Percentiles rank a stretch among this genome's conserved stretches.
Conservation (phyloP, 2,329 filamentous ascomycete species). For the Cladophialophora chaetospira region DNA sequence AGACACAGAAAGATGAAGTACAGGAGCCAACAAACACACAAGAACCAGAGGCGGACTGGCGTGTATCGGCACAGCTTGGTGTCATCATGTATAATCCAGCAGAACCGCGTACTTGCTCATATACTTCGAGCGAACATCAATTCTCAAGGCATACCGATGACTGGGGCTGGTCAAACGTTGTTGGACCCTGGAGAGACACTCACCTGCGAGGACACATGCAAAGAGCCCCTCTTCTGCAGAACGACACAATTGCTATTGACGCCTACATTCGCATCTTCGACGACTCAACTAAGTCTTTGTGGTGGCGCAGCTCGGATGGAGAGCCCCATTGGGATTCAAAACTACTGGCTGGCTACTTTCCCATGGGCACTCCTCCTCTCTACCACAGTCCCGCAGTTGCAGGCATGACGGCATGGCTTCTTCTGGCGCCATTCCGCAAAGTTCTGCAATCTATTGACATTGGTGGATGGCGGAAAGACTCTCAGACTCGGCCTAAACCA, state of each 20-base stretch:
- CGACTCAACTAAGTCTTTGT: conserved; percentile 62
- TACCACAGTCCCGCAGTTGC: conserved; percentile 54
- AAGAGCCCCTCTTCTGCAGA: conserved; percentile 59
- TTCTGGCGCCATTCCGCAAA: conserved; percentile 61
- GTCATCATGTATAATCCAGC: conserved; percentile 65
- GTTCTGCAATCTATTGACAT: conserved; percentile 55
- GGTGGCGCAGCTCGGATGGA: conserved; percentile 59
- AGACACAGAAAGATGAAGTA: neutral
- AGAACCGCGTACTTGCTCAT: conserved; percentile 61
- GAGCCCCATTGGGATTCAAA: conserved; percentile 57
- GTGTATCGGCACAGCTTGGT: conserved; percentile 61
- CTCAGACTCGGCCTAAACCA: conserved; percentile 52
- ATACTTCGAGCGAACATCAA: conserved; percentile 59
- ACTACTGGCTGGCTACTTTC: conserved; percentile 59
- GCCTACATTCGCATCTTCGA: conserved; percentile 63
- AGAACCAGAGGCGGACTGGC: conserved; percentile 38
- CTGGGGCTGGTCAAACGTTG: conserved; percentile 66
- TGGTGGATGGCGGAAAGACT: conserved; percentile 50
- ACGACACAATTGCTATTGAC: conserved; percentile 64
- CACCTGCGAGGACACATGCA: conserved; percentile 59
- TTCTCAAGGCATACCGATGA: conserved; percentile 61
- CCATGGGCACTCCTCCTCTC: conserved; percentile 49
- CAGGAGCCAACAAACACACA: neutral
- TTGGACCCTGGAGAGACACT: conserved; percentile 61
- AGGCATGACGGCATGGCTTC: conserved; percentile 59